Evolutionary conservation across 306 rosid genomes (phyloP).

Genomic region (Hippophae gyantsensis): DNA sequence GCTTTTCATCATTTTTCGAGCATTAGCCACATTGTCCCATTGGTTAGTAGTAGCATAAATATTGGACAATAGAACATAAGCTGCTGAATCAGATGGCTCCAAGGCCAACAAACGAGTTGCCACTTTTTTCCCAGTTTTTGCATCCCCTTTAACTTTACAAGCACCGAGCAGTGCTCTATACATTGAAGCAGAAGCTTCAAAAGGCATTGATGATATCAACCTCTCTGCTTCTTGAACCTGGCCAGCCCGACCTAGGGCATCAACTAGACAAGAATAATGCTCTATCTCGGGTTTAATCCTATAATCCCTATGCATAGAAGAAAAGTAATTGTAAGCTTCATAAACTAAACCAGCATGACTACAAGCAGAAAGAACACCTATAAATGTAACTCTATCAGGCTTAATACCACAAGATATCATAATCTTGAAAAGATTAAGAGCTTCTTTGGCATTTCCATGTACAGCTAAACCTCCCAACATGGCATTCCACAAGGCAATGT

Average conservation of each 20-base stretch:
- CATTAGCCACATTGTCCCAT: conserved; percentile 55
- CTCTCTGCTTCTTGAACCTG: conserved; percentile 58
- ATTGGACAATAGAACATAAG: conserved; percentile 68
- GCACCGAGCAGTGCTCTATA: conserved; percentile 66
- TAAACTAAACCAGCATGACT: conserved; percentile 68
- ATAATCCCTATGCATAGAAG: conserved; percentile 46
- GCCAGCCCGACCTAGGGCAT: conserved; percentile 75
- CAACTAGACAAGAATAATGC: conserved; percentile 74
- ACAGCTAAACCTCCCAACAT: conserved; percentile 79
- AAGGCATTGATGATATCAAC: conserved; percentile 63
- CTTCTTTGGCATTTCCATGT: conserved; percentile 67
- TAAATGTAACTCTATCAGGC: conserved; percentile 67
- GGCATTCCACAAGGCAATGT: conserved; percentile 68
- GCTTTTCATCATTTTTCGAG: conserved; percentile 55
- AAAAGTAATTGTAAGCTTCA: conserved; percentile 45
- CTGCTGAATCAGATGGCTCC: conserved; percentile 69
- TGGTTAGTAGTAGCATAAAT: conserved; percentile 62
- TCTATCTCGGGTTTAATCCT: conserved; percentile 57
- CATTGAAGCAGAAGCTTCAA: conserved; percentile 72
- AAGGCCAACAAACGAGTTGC: conserved; percentile 50
- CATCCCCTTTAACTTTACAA: conserved; percentile 59
- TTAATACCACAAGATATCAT: conserved; percentile 40
- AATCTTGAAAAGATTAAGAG: conserved; percentile 42
- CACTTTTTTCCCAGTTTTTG: conserved; percentile 40
- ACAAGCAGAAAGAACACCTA: conserved; percentile 74